A percentile compares a stretch with the other conserved stretches of the same genome.
Conservation (phyloP, 2,329 filamentous ascomycete genomes). For the Monosporascus sp. region DNA sequence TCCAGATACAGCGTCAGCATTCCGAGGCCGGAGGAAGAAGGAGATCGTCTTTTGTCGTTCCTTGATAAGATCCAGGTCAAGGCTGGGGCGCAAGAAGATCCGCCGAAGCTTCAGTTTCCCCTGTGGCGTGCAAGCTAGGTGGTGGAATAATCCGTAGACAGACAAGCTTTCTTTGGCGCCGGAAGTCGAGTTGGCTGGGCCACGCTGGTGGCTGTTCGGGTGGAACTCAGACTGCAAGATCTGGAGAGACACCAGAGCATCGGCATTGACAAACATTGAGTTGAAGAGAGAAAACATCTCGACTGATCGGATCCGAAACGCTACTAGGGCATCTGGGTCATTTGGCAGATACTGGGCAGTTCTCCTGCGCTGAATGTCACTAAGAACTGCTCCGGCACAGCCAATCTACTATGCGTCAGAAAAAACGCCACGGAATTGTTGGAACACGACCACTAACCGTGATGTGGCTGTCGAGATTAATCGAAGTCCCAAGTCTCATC, state of each 20-base stretch:
- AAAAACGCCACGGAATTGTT: neutral
- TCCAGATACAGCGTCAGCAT: slow-evolving; percentile 48
- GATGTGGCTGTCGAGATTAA: slow-evolving; percentile 68
- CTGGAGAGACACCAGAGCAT: slow-evolving; percentile 77
- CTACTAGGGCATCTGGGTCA: slow-evolving; percentile 45
- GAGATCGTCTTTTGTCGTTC: slow-evolving; percentile 67
- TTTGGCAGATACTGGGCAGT: slow-evolving; percentile 58
- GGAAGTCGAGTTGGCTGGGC: slow-evolving; percentile 53
- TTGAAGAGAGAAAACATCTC: slow-evolving; percentile 68
- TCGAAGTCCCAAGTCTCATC: slow-evolving; percentile 62
- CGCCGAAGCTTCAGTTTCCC: slow-evolving; percentile 71
- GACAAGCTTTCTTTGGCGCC: slow-evolving; percentile 77
- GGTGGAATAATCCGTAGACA: slow-evolving; percentile 75
- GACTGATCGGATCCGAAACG: slow-evolving; percentile 58
- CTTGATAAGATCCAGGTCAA: slow-evolving; percentile 61
- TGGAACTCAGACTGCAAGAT: slow-evolving; percentile 79
- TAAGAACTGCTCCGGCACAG: slow-evolving; percentile 83
- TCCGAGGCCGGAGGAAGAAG: slow-evolving; percentile 63
- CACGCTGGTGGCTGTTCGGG: slow-evolving; percentile 74
- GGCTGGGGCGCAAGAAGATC: slow-evolving; percentile 73
- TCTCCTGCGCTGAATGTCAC: slow-evolving; percentile 66
- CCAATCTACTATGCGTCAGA: slow-evolving; percentile 48
- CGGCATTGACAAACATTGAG: slow-evolving; percentile 72
- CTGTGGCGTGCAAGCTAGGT: slow-evolving; percentile 70
- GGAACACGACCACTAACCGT: slow-evolving; percentile 45